phyloP scores from a whole-genome alignment of 2,329 filamentous ascomycete species.

The Nemania abortiva region DNA sequence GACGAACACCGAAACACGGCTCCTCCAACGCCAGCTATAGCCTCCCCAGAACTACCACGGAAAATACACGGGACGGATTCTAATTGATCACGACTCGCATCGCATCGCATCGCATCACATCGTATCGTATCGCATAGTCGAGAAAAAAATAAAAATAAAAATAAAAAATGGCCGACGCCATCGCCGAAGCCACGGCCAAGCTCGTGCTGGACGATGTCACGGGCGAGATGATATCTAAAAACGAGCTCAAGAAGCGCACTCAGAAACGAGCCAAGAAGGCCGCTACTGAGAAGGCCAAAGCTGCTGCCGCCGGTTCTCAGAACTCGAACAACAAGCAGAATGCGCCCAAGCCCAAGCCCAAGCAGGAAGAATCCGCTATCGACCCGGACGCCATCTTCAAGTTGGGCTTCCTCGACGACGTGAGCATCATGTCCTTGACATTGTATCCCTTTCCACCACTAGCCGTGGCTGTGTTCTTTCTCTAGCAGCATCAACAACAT shows the following conservation, averaged over 20 bases:
- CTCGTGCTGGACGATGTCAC: constrained; percentile 72
- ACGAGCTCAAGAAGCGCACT: constrained; percentile 71
- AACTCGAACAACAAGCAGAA: constrained; percentile 41
- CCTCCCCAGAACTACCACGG: not conserved
- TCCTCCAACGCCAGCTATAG: not conserved
- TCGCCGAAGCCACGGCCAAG: constrained; percentile 64
- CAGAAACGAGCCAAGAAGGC: constrained; percentile 71
- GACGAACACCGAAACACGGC: not conserved
- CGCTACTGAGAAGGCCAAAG: constrained; percentile 64
- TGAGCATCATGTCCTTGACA: constrained; percentile 52
- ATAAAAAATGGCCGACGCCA: constrained; percentile 54
- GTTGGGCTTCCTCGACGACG: constrained; percentile 78
- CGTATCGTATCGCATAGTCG: not conserved
- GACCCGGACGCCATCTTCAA: constrained; percentile 81
- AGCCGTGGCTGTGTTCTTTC: no score
- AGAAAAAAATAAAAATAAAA: not conserved
- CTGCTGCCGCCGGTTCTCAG: constrained; percentile 40
- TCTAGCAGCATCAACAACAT: not conserved
- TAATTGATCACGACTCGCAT: not conserved
- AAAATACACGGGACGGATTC: not conserved
- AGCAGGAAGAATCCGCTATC: constrained; percentile 59
- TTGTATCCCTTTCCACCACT: no score
- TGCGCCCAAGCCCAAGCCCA: constrained; percentile 58
- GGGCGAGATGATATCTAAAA: constrained; percentile 74
- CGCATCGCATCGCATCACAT: not conserved